Base-by-base conservation (phyloP, 2,329 filamentous ascomycete genomes). In the Talaromyces piceae region DNA sequence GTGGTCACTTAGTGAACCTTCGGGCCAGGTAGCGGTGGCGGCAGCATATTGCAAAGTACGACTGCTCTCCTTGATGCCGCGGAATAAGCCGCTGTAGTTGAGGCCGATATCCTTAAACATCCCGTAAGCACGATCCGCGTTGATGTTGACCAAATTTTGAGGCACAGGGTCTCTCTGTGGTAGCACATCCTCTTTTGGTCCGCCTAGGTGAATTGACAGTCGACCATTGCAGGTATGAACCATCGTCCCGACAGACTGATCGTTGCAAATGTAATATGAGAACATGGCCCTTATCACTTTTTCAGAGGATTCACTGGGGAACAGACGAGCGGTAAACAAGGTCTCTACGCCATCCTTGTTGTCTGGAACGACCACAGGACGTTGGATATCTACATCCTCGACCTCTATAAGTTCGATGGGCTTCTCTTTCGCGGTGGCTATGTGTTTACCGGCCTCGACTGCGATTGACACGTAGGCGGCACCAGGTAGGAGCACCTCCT, bases 401-500 rank as follows among this genome's bases (percentile, higher is more conserved):
- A 64, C 48, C 7, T 62, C 58, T n/a, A 64, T 54, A 33, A 63
- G 33, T n/a, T 56, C 49, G 7, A 63, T 52, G 1, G 53, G 51
- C 9, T 7, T 45, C 18, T 18, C 31, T 16, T 49, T 44, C 11
- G 25, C 8, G 9, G 31, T 18, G 4, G 49, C 54, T 4, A 56
- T 12, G 2, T 20, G 8, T 12, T 30, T 47, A 5, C 56, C 18
- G 8, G 62, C 55, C 30, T 68, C 63, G 1, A 63, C 50, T 2
- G 62, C 63, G 26, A 63, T 63, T 1, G 54, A 56, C 4, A 64
- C 49, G 30, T 62, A 68, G 1, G 58, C 65, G 5, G 64, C 59
- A 4, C 58, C 63, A 4, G 66, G 66, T 26, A 66, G 64, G 6
- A 67, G 54, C 6, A 60, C 58, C 44, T 66, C 60, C 1, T 59